Conservation (phyloP, 2,329 filamentous ascomycete genomes). For the Talaromyces sp. region DNA sequence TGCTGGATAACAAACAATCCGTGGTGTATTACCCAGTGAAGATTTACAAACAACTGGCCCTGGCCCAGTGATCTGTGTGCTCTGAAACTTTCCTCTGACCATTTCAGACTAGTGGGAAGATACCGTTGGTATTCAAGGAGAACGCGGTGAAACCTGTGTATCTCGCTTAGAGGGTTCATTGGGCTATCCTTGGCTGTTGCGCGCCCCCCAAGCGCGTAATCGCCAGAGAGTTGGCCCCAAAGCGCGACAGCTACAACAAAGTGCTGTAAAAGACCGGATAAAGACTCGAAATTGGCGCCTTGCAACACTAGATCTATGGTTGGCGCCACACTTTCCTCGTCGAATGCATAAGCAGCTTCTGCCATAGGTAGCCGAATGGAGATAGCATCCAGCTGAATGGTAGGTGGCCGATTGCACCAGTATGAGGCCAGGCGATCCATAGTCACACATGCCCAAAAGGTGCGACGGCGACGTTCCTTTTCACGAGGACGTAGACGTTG, state of each 20-base stretch:
- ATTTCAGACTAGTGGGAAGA: not conserved
- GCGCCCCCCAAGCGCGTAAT: not conserved
- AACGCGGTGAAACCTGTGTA: not conserved
- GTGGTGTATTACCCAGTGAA: not conserved
- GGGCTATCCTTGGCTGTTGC: conserved; percentile 1
- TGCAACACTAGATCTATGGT: not conserved
- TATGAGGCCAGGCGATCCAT: conserved; percentile 1
- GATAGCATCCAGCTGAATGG: conserved; percentile 1
- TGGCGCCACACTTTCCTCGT: not conserved
- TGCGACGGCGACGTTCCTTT: not conserved
- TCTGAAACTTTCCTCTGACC: conserved; percentile 1
- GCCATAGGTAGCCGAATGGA: not conserved
- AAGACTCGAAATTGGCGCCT: not conserved
- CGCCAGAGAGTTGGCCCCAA: not conserved
- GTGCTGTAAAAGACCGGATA: not conserved
- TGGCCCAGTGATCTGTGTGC: not conserved
- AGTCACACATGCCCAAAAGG: not conserved
- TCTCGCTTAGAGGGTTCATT: not conserved
- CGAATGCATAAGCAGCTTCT: not conserved
- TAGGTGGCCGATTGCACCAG: not conserved
- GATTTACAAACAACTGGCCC: not conserved
- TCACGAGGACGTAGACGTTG: conserved; percentile 1
- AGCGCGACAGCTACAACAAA: not conserved
- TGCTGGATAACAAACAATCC: conserved; percentile 1
- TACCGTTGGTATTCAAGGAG: not conserved